phyloP scores from a whole-genome alignment of 257 asterid genomes.

The Nicotiana benthamiana region DNA sequence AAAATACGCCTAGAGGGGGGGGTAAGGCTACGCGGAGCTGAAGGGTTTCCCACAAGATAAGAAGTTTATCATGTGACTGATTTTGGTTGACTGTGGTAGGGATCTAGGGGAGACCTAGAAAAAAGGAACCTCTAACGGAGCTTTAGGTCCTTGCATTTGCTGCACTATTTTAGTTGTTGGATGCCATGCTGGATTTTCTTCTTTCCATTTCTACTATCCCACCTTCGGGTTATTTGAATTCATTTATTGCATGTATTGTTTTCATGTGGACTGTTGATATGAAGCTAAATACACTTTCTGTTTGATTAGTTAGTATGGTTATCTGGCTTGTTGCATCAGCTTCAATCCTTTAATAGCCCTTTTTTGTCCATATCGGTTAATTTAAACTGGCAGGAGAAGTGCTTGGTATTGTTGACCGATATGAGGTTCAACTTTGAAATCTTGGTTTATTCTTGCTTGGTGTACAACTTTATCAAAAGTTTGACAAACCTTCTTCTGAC shows the following conservation, averaged over 20 bases:
- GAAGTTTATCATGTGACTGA: not conserved
- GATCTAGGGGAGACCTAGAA: not conserved
- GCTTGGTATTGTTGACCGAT: too few species aligned
- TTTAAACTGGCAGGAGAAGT: too few species aligned
- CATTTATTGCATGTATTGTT: not conserved
- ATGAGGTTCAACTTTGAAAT: too few species aligned
- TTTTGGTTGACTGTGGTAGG: not conserved
- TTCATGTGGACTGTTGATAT: not conserved
- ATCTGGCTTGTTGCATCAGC: not conserved
- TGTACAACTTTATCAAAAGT: not conserved
- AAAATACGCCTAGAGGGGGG: not conserved
- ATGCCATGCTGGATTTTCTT: not conserved
- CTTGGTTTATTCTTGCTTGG: not conserved
- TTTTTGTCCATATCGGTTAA: not conserved
- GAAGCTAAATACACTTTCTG: not conserved
- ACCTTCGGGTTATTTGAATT: not conserved
- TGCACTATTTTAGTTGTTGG: not conserved
- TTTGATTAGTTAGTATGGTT: not conserved
- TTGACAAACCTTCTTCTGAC: not conserved
- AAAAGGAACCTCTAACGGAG: not conserved
- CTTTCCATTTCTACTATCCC: not conserved
- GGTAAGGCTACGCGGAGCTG: not conserved
- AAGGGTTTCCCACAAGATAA: not conserved
- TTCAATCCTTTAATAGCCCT: not conserved
- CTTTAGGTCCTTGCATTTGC: not conserved